Conservation (phyloP, 202 grass and related monocot species). For the Zizania palustris region DNA sequence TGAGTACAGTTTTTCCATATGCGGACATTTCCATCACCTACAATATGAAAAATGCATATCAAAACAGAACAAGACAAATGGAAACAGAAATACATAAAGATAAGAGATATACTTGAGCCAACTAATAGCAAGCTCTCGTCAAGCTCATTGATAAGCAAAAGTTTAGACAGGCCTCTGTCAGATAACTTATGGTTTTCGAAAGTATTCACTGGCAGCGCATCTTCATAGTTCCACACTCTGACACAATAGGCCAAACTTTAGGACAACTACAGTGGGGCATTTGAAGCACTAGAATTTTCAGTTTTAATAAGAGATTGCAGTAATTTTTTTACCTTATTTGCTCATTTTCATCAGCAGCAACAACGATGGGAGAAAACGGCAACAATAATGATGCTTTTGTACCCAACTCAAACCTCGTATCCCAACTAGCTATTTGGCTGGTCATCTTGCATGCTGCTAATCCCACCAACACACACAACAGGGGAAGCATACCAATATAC, state of each 20-base stretch:
- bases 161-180: conserved; percentile 89
- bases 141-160: conserved; percentile 93
- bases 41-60: conserved; percentile 40
- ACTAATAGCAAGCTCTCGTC: conserved; percentile 95
- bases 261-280: conserved; percentile 19
- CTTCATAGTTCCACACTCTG: conserved; percentile 97
- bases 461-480: conserved; percentile 33
- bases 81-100: conserved; percentile 29
- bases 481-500: conserved; percentile 6
- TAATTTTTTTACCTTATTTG: conserved; percentile 64
- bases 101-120: conserved; percentile 65
- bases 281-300: conserved; percentile 9
- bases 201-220: conserved; percentile 73
- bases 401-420: conserved; percentile 84
- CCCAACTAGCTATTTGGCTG: conserved; percentile 96
- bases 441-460: conserved; percentile 84
- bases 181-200: conserved; percentile 84
- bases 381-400: conserved; percentile 81
- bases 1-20: conserved; percentile 90
- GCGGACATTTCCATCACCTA: conserved; percentile 95
- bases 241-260: conserved; percentile 40
- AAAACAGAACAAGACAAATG: conserved; percentile 25
- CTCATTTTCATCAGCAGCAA: conserved; percentile 96
- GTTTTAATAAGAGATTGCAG: conserved; percentile 6
- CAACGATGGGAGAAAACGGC: conserved; percentile 83